These are phyloP conservation scores for Abeoforma whisleri DNA, from an alignment of 78 protist species.

Conservation along the genomic window DNA sequence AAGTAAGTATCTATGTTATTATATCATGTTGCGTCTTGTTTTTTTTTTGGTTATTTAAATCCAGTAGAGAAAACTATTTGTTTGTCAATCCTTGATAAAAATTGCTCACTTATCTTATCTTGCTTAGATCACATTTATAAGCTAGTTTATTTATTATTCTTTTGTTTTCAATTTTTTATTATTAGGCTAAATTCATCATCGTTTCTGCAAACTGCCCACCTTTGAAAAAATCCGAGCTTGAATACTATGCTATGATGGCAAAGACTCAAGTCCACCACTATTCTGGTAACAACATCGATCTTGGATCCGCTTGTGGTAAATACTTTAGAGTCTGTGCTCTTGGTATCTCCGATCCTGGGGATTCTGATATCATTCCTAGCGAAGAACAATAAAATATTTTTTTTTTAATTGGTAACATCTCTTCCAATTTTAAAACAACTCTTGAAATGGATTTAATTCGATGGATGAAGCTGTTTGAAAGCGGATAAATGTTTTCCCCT, in stretches of 20 bases:
- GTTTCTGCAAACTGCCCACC: constrained; percentile 96
- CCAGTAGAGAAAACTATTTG: neutral
- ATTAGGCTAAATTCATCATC: constrained; percentile 86
- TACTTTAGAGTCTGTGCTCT: constrained; percentile 80
- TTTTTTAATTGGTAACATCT: no score
- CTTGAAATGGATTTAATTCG: no score
- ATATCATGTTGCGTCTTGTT: no score
- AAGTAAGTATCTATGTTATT: no score
- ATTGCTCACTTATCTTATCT: neutral
- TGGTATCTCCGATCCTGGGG: constrained; percentile 89
- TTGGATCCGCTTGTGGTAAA: constrained; percentile 98
- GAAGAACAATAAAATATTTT: neutral
- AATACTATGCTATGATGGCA: constrained; percentile 98
- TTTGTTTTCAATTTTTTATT: neutral
- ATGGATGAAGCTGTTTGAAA: no score
- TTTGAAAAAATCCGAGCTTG: constrained; percentile 91
- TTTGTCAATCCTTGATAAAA: neutral
- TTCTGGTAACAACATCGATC: constrained; percentile 93
- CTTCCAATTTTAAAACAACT: no score
- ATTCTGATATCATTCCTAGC: constrained; percentile 88
- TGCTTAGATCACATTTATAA: neutral
- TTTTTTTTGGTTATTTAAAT: neutral
- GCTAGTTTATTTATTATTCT: constrained; percentile 18
- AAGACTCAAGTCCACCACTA: constrained; percentile 92
- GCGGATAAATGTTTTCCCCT: no score